Evolutionary conservation across 2,329 filamentous ascomycete genomes (phyloP).

Genomic region (Sporothrix inflata): DNA sequence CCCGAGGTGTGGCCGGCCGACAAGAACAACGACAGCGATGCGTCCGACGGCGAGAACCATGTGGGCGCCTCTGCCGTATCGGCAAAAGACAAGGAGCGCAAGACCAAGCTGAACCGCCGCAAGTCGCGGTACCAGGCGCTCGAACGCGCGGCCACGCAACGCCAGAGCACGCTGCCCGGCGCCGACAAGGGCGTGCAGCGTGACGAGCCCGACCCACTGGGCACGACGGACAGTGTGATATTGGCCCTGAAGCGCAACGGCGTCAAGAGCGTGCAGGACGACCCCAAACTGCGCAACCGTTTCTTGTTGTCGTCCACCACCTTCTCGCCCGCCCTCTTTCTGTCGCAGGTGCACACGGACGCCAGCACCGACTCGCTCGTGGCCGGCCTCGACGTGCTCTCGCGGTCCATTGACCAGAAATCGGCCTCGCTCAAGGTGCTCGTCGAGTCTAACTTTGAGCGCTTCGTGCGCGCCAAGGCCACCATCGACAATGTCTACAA

Average conservation of each 20-base stretch:
- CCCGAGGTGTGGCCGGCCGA: constrained; percentile 86
- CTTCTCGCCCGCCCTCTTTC: constrained; percentile 88
- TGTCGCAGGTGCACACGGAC: constrained; percentile 86
- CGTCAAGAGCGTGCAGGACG: constrained; percentile 76
- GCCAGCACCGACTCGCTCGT: constrained; percentile 83
- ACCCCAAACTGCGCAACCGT: constrained; percentile 81
- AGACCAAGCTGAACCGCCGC: constrained; percentile 59
- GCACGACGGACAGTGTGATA: constrained; percentile 85
- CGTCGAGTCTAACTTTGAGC: constrained; percentile 97
- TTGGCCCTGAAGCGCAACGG: constrained; percentile 75
- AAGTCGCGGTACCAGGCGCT: constrained; percentile 85
- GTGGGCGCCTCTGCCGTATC: neutral
- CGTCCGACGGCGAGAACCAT: constrained; percentile 64
- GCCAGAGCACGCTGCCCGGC: constrained; percentile 67
- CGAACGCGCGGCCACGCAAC: constrained; percentile 72
- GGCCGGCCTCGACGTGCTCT: constrained; percentile 81
- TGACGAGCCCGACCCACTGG: constrained; percentile 90
- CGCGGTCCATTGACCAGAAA: constrained; percentile 94
- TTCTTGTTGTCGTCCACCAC: constrained; percentile 95
- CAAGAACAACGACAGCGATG: constrained; percentile 65
- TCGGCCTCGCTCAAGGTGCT: constrained; percentile 94
- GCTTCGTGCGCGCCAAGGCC: constrained; percentile 94
- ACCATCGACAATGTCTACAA: constrained; percentile 99
- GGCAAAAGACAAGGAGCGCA: constrained; percentile 56
- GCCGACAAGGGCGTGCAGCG: constrained; percentile 71